Base-by-base conservation (phyloP, 2,329 filamentous ascomycete species). In the Trichophyton mentagrophytes region DNA sequence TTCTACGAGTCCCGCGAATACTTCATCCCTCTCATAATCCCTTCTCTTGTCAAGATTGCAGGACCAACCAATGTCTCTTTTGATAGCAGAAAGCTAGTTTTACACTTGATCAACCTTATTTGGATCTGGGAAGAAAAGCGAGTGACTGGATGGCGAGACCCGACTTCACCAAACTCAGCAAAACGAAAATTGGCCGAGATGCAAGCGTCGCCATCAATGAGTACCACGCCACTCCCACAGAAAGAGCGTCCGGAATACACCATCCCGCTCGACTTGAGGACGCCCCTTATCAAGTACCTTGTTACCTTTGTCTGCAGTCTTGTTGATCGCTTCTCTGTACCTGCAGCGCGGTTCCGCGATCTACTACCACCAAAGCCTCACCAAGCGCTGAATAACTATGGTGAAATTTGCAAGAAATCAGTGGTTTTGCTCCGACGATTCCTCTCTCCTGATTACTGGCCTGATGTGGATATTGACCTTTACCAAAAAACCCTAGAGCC, bases 1-100 rank as follows among this genome's bases (percentile, higher is more conserved):
- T 99, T 99, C 76, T 99, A 95, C 67, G 92, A 97, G 65, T 90
- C 90, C 1, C 82, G 93, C 60, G 93, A 99, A 65, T 91, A 92
- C 69, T 95, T 97, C 65, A 85, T 90, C 3, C 83, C 88, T 61
- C 82, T 93, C 65, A 95, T 99, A 70, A 91, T 99, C 61, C 86
- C 86, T 1, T 92, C 90, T 3, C 78, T 99, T 40, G 82, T 88
- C 59, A 97, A 97, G 74, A 89, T 99, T 60, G 90, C 91, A 0
- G 81, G 83, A 22, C 73, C 73, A 27, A 86, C 88, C 3, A 95
- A 87, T 64, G 5, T 44, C 3, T 96, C 90, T 0, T 89, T 89
- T 55, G 93, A 99, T 69, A 92, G 85, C 69, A 95, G 95, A 75
- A 95, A 90, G 70, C 81, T 97, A 8, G 92, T 89, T 0, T 79